Conservation (phyloP, 306 rosid genomes). For the Luffa acutangula region DNA sequence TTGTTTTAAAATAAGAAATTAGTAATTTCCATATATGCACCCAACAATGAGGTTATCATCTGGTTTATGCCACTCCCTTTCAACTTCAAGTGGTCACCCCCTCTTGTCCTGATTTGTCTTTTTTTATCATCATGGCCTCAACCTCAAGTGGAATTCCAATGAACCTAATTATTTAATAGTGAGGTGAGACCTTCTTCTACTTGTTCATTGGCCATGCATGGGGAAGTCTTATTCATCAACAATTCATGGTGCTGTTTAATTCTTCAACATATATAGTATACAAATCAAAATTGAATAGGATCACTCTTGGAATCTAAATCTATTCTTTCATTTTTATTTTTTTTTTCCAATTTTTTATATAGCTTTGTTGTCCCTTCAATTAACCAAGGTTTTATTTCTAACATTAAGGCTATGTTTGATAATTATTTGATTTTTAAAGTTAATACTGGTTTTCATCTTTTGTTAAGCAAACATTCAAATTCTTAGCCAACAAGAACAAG, state of each 20-base stretch:
- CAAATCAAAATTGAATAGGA: background rate
- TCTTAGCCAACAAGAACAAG: too few relatives aligned
- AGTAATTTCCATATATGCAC: background rate
- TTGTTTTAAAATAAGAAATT: background rate
- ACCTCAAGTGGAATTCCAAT: background rate
- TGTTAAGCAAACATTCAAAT: too few relatives aligned
- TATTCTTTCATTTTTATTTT: background rate
- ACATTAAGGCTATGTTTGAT: too few relatives aligned
- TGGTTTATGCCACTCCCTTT: background rate
- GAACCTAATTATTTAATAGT: background rate
- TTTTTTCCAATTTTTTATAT: background rate
- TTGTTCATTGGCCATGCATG: conserved; percentile 3
- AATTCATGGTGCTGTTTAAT: background rate
- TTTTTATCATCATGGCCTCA: background rate
- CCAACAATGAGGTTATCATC: background rate
- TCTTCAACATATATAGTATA: background rate
- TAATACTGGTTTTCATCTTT: too few relatives aligned
- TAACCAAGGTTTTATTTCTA: too few relatives aligned
- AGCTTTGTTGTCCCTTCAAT: background rate
- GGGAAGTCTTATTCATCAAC: background rate
- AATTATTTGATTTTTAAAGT: too few relatives aligned
- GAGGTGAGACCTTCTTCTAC: background rate
- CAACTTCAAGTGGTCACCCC: background rate
- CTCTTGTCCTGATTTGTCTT: conserved; percentile 7
- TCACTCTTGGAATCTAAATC: background rate